A percentile compares a stretch with the other conserved stretches of the same genome.
Evolutionary conservation across 805 yeast species (phyloP).

Genomic region (Lachancea dasiensis): DNA sequence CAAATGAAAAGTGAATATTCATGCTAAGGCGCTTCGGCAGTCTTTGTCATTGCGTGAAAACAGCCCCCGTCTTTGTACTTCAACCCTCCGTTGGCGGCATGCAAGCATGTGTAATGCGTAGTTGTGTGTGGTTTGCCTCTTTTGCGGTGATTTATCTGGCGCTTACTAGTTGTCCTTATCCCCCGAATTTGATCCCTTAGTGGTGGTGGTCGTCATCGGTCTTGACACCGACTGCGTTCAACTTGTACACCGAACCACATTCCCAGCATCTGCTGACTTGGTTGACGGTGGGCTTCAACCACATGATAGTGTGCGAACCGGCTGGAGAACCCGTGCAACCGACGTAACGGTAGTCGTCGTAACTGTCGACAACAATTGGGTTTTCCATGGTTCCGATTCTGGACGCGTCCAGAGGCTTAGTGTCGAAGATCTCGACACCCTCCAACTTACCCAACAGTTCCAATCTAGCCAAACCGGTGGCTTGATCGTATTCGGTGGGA

Average conservation of each 20-base stretch:
- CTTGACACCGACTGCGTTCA: constrained; percentile 82
- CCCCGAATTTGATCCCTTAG: too few relatives aligned
- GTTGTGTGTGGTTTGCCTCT: not conserved
- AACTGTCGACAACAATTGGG: constrained; percentile 85
- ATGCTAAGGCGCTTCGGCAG: constrained; percentile 4
- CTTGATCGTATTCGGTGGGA: constrained; percentile 93
- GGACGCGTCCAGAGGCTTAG: constrained; percentile 77
- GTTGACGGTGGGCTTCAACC: constrained; percentile 83
- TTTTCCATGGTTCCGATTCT: constrained; percentile 87
- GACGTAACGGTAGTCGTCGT: constrained; percentile 87
- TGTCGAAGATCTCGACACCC: constrained; percentile 92
- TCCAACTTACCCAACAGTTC: constrained; percentile 90
- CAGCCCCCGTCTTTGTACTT: not conserved
- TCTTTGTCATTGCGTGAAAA: too few relatives aligned
- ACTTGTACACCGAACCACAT: constrained; percentile 91
- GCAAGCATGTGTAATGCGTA: constrained; percentile 2
- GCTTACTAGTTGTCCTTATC: too few relatives aligned
- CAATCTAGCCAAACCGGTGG: constrained; percentile 97
- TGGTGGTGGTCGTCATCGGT: constrained; percentile 41
- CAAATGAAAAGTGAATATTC: constrained; percentile 9
- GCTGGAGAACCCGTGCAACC: constrained; percentile 98
- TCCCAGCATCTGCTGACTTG: constrained; percentile 96
- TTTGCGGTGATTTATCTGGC: not conserved
- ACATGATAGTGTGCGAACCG: constrained; percentile 82
- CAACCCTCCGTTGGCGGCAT: constrained; percentile 3